Evolutionary conservation across 345 rosid genomes (phyloP).

Genomic region (Camelina hispida): DNA sequence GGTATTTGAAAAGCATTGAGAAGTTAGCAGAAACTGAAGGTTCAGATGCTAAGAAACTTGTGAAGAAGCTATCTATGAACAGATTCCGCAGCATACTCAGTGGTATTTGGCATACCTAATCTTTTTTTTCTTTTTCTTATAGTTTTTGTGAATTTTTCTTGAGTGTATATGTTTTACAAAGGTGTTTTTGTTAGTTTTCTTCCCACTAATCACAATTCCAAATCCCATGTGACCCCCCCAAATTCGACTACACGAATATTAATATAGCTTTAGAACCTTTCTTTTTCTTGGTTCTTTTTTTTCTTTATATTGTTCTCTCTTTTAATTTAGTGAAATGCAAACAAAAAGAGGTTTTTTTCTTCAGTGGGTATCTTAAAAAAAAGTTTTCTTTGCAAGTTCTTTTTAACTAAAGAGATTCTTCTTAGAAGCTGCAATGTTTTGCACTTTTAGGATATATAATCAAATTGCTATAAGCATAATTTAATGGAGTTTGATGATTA

Average conservation of each 20-base stretch:
- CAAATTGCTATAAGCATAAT: conserved; percentile 16
- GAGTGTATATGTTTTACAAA: conserved; percentile 49
- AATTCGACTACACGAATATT: conserved; percentile 37
- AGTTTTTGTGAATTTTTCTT: conserved; percentile 37
- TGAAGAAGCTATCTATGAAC: conserved; percentile 74
- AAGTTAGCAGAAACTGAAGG: conserved; percentile 87
- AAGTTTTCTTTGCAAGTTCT: conserved; percentile 26
- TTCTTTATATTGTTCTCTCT: conserved; percentile 27
- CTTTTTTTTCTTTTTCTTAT: conserved; percentile 17
- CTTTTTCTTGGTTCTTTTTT: background rate
- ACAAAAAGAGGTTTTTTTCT: conserved; percentile 31
- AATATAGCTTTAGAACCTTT: conserved; percentile 42
- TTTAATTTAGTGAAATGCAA: conserved; percentile 35
- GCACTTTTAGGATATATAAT: conserved; percentile 18
- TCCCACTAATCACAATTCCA: conserved; percentile 37
- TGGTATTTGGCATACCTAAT: conserved; percentile 81
- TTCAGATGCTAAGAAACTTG: conserved; percentile 80
- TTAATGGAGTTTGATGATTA: background rate
- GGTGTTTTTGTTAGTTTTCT: conserved; percentile 46
- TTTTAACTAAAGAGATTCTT: conserved; percentile 37
- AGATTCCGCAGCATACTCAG: conserved; percentile 69
- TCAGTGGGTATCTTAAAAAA: conserved; percentile 26
- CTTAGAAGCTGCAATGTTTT: conserved; percentile 42
- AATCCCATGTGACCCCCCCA: conserved; percentile 44
- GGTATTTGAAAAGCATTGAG: conserved; percentile 78